Evolutionary conservation across 2,329 filamentous ascomycete species (phyloP).

Genomic region (Cryphonectria nitschkei): DNA sequence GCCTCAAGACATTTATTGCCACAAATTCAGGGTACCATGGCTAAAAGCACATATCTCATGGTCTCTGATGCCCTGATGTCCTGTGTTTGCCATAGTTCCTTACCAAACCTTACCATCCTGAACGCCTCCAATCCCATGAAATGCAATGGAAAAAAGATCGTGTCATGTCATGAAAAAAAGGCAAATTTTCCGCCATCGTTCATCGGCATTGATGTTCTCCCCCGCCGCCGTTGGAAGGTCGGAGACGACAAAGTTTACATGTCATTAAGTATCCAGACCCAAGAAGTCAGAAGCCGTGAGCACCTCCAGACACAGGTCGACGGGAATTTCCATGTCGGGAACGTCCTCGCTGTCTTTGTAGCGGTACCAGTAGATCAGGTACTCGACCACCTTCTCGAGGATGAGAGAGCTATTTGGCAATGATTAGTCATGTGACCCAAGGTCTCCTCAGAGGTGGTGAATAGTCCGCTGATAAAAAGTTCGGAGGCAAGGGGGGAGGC

Average conservation of each 20-base stretch:
- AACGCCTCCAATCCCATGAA: slow-evolving; percentile 18
- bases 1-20: slow-evolving; percentile 18
- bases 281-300: slow-evolving; percentile 79
- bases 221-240: neutral
- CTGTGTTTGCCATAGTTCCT: neutral
- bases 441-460: slow-evolving; percentile 7
- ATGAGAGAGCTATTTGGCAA: slow-evolving; percentile 62
- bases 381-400: slow-evolving; percentile 81
- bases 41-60: slow-evolving; percentile 10
- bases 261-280: slow-evolving; percentile 63
- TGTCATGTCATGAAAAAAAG: slow-evolving; percentile 18
- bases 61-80: slow-evolving; percentile 18
- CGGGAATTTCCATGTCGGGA: slow-evolving; percentile 79
- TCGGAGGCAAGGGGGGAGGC: neutral
- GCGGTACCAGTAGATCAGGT: slow-evolving; percentile 82
- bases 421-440: slow-evolving; percentile 30
- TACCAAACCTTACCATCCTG: slow-evolving; percentile 8
- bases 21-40: slow-evolving; percentile 19
- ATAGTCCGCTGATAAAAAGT: neutral
- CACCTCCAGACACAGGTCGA: slow-evolving; percentile 77
- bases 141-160: neutral
- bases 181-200: slow-evolving; percentile 20
- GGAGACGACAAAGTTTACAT: slow-evolving; percentile 25
- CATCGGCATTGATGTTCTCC: slow-evolving; percentile 27
- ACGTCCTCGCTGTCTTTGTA: slow-evolving; percentile 72